These are phyloP conservation scores for Ophiostoma angusticollis DNA, from an alignment of 2,329 filamentous ascomycete genomes.

Conservation along the genomic window DNA sequence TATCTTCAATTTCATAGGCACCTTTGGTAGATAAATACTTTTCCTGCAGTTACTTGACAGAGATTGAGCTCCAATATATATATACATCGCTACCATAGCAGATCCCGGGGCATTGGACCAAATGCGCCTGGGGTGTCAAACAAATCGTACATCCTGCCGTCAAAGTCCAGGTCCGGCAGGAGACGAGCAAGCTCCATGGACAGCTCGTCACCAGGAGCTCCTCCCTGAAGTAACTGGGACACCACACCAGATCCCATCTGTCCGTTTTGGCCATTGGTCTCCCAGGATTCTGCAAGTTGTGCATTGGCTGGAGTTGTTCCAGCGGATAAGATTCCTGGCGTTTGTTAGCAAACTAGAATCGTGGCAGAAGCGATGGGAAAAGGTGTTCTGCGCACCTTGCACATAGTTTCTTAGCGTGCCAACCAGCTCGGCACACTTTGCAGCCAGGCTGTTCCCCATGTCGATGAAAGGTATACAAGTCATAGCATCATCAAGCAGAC, in stretches of 20 bases:
- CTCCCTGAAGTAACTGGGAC: neutral
- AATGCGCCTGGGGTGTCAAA: neutral
- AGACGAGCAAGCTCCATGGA: neutral
- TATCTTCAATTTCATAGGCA: no score
- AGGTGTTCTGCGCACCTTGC: neutral
- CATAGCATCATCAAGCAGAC: neutral
- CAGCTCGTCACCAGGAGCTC: neutral
- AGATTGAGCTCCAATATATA: no score
- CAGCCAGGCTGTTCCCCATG: conserved; percentile 1
- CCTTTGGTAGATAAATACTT: no score
- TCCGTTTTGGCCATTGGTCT: neutral
- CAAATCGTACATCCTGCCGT: neutral
- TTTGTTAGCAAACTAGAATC: no score
- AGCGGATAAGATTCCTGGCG: no score
- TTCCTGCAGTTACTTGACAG: no score
- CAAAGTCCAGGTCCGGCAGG: neutral
- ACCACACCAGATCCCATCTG: neutral
- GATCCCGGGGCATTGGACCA: neutral
- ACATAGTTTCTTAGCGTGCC: neutral
- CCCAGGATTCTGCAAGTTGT: neutral
- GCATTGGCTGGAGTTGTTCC: no score
- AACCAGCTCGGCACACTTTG: neutral
- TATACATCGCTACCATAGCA: neutral
- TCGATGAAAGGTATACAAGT: neutral
- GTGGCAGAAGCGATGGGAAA: no score